Evolutionary conservation across 805 yeast genomes (phyloP).

Genomic region (Saturnispora halmiae): DNA sequence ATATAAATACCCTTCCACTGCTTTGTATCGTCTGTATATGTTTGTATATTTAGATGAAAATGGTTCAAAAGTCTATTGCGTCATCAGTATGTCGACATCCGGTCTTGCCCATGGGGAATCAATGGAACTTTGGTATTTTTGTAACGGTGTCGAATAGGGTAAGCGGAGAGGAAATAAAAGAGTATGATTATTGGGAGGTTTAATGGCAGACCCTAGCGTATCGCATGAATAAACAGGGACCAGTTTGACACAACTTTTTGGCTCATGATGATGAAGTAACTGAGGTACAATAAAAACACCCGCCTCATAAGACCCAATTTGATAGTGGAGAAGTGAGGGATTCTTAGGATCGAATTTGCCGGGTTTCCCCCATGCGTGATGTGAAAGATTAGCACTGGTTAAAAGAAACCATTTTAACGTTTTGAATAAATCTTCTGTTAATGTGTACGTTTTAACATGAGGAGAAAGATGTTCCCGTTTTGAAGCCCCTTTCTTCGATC

Average conservation of each 20-base stretch:
- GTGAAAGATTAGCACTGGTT: conserved; percentile 68
- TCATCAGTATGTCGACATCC: conserved; percentile 9
- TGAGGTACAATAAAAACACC: conserved; percentile 40
- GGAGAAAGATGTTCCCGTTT: conserved; percentile 26
- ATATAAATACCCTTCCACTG: background rate
- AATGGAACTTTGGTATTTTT: conserved; percentile 32
- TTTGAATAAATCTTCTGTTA: conserved; percentile 41
- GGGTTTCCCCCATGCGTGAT: conserved; percentile 71
- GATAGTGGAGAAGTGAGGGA: conserved; percentile 22
- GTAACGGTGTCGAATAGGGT: conserved; percentile 49
- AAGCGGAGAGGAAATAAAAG: too few relatives aligned
- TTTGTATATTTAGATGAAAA: too few relatives aligned
- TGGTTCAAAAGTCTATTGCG: background rate
- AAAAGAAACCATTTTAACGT: conserved; percentile 59
- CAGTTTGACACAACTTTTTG: conserved; percentile 22
- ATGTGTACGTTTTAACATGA: conserved; percentile 62
- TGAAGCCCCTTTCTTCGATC: conserved; percentile 18
- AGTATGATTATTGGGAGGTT: too few relatives aligned
- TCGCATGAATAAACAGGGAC: conserved; percentile 39
- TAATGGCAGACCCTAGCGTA: conserved; percentile 9
- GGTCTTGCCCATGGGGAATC: conserved; percentile 42
- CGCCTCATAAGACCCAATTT: conserved; percentile 40
- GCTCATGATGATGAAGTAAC: conserved; percentile 14
- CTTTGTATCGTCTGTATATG: too few relatives aligned
- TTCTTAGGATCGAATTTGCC: conserved; percentile 12